Conservation (phyloP, 306 rosid species). For the Vigna trinervia region DNA sequence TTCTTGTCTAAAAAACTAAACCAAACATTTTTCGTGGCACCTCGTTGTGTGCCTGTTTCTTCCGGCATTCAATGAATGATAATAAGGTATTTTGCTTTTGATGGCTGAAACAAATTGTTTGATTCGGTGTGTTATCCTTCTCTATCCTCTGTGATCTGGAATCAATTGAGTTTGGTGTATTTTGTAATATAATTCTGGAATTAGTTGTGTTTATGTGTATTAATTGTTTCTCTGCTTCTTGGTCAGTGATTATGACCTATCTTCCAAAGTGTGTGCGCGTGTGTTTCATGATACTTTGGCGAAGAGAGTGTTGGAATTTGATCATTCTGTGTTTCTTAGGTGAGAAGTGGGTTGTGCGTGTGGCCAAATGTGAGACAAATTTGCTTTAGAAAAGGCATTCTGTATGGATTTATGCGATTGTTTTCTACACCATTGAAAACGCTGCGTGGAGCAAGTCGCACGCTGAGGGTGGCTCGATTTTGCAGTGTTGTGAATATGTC, state of each 20-base stretch:
- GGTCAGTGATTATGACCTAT: constrained; percentile 12
- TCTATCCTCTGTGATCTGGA: constrained; percentile 17
- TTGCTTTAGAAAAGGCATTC: constrained; percentile 69
- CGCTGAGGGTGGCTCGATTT: constrained; percentile 74
- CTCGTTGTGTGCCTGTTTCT: not conserved
- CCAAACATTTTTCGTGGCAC: not conserved
- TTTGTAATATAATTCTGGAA: constrained; percentile 11
- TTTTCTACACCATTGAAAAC: constrained; percentile 84
- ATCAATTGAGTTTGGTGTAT: not conserved
- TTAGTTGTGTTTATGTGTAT: not conserved
- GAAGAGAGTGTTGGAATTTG: constrained; percentile 22
- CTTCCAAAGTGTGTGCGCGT: not conserved
- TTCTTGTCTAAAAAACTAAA: not conserved
- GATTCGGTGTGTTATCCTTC: not conserved
- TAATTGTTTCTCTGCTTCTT: not conserved
- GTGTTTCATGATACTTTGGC: constrained; percentile 14
- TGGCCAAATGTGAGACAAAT: constrained; percentile 87
- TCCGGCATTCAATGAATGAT: not conserved
- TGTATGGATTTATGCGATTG: constrained; percentile 78
- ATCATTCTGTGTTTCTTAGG: constrained; percentile 52
- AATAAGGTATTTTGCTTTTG: constrained; percentile 19
- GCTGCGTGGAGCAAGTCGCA: constrained; percentile 89
- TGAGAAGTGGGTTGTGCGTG: constrained; percentile 64
- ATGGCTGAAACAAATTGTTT: not conserved
- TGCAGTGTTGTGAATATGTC: constrained; percentile 89